Base-by-base conservation (phyloP, 2,329 filamentous ascomycete species). In the Lasiodiplodia sp. region DNA sequence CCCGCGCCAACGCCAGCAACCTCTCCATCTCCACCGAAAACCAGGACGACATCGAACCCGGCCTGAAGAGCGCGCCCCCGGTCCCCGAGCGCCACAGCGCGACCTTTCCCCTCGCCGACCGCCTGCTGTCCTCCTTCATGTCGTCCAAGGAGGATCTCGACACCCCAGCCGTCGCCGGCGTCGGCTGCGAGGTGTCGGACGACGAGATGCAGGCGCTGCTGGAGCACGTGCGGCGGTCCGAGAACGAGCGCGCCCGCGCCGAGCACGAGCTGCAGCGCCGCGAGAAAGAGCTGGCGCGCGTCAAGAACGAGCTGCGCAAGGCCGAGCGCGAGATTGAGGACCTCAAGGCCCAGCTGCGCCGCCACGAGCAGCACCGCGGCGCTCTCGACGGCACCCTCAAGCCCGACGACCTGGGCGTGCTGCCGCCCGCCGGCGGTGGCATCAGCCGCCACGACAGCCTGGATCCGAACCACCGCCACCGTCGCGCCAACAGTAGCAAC, bases 241-340 rank as follows among this genome's bases (percentile, higher is more conserved):
- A 64, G 47, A 64, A 52, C 31, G 60, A 64, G 44, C 44, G 60
- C 25, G n/a, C 51, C 10, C 60, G 60, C 28, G 47, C 31, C 4
- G 60, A 64, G 21, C 34, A 34, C 47, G 60, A 64, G 60, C 60
- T 64, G 4, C 44, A 47, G 28, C 60, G 60, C 8, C 60, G 60
- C 28, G 60, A 64, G 47, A 64, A 64, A 47, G 60, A 64, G 60
- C 60, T 64, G 18, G 60, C 60, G n/a, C 60, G 60, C 44, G 60
- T 64, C 28, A 64, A 64, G 60, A 64, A 64, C 60, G 60, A 64
- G 28, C 47, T 64, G 18, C 44, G 60, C 44, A 31, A 34, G 11
- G 44, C 60, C 44, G 60, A 64, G 31, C 18, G 44, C 60, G 60
- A 64, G 28, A 23, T 52, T 28, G 60, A 64, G 25, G 60, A 64